Evolutionary conservation across 768 basidiomycete genomes (phyloP), one percentile per base, ranked within the genome.

Genomic region (Pleurotus djamor): DNA sequence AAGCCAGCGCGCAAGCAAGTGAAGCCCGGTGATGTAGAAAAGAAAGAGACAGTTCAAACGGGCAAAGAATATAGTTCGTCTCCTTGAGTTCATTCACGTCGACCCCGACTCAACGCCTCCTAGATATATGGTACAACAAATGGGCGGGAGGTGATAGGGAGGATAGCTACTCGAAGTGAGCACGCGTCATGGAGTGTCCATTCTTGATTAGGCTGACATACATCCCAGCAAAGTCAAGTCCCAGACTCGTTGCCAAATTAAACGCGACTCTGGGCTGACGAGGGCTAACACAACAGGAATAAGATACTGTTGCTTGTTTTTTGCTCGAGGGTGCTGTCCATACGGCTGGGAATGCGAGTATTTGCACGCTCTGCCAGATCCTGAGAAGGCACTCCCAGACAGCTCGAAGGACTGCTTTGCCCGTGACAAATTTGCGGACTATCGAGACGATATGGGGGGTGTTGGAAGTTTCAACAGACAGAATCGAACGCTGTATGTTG

Each of bases 61-160:
- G 95, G 95, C 51, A 96, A 96, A 72, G 95, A 97, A 71, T 97
- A 96, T 76, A 98, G 95, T 96, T 65, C 66, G 90, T 84, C 14
- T 28, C 10, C 14, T 44, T 48, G 4, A 45, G 16, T 48, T 45
- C 41, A 37, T 47, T 10, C 14, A 14, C 41, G 61, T 9, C 52
- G 36, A 33, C 48, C n/a, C 8, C 8, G 4, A 14, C 58, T 41
- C 59, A 58, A 34, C 65, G 56, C 36, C 63, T 64, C 17, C 6
- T 60, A 91, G 92, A 99, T 74, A 91, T 96, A 54, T 99, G 97
- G 96, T 98, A 96, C 71, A 95, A 98, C 74, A 96, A 97, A 76
- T 98, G 96, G 96, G 97, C 97, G n/a, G 97, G 97, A 57, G 97
- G 96, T 58, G 97, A 99, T 71, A 85, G 94, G 34, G 97, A 98